Evolutionary conservation across 1,284 basidiomycete species (phyloP).

Genomic region (Earliella scabrosa): DNA sequence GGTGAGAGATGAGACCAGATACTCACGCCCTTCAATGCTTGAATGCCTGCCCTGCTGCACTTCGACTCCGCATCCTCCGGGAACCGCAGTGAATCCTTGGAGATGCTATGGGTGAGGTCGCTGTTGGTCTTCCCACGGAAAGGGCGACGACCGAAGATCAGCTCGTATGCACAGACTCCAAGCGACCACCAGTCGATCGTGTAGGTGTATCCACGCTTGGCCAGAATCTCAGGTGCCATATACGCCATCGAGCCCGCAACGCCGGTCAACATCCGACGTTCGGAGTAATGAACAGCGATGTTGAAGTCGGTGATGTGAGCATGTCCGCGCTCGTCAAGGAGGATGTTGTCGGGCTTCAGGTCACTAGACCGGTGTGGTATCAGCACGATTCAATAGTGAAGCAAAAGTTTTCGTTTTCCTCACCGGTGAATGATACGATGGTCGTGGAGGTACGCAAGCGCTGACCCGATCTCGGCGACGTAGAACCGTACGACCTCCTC

Average conservation of each 20-base stretch:
- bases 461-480: slow-evolving; percentile 87
- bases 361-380: slow-evolving; percentile 62
- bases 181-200: slow-evolving; percentile 96
- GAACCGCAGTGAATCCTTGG: slow-evolving; percentile 68
- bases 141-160: slow-evolving; percentile 86
- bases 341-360: slow-evolving; percentile 96
- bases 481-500: slow-evolving; percentile 90
- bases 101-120: slow-evolving; percentile 82
- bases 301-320: slow-evolving; percentile 99
- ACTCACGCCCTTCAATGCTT: slow-evolving; percentile 52
- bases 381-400: background rate
- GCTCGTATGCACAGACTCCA: slow-evolving; percentile 88
- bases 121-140: slow-evolving; percentile 89
- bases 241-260: slow-evolving; percentile 98
- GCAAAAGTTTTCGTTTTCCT: slow-evolving; percentile 24
- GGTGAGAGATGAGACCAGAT: background rate
- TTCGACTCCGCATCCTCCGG: slow-evolving; percentile 54
- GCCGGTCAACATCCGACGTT: slow-evolving; percentile 83
- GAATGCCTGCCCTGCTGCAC: slow-evolving; percentile 42
- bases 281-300: slow-evolving; percentile 96
- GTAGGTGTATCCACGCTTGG: slow-evolving; percentile 81
- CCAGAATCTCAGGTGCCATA: slow-evolving; percentile 95
- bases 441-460: slow-evolving; percentile 87
- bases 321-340: slow-evolving; percentile 91
- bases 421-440: slow-evolving; percentile 95